Conservation (phyloP, 768 basidiomycete species). For the Boletus sp. region DNA sequence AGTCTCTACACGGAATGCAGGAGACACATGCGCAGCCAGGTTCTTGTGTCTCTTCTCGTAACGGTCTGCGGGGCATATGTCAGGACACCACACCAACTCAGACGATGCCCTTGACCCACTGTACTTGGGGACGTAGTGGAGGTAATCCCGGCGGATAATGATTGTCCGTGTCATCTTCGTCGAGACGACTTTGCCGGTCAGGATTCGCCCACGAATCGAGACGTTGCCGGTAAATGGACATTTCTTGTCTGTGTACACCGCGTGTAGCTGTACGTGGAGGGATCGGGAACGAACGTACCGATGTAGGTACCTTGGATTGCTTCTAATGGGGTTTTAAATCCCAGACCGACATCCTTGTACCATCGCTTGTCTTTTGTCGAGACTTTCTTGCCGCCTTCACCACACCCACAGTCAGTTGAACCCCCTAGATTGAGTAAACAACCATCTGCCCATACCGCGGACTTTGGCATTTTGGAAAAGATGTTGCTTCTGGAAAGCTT, state of each 20-base stretch:
- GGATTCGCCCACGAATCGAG: slow-evolving; percentile 98
- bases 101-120: slow-evolving; percentile 51
- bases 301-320: slow-evolving; percentile 97
- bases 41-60: slow-evolving; percentile 99
- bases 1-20: slow-evolving; percentile 96
- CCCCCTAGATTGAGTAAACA: slow-evolving; percentile 1
- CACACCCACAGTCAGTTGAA: slow-evolving; percentile 11
- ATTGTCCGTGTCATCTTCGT: slow-evolving; percentile 99
- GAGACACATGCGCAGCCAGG: slow-evolving; percentile 93
- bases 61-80: slow-evolving; percentile 60
- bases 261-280: background rate
- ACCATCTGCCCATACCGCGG: slow-evolving; percentile 62
- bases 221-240: slow-evolving; percentile 97
- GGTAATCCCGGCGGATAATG: slow-evolving; percentile 92
- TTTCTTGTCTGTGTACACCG: slow-evolving; percentile 80
- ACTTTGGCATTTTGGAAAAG: slow-evolving; percentile 98
- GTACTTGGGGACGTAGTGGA: slow-evolving; percentile 99
- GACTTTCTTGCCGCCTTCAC: slow-evolving; percentile 79
- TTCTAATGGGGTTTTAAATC: slow-evolving; percentile 94
- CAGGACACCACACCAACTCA: slow-evolving; percentile 4
- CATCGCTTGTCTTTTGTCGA: slow-evolving; percentile 95
- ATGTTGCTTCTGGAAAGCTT: slow-evolving; percentile 96
- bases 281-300: slow-evolving; percentile 51
- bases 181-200: slow-evolving; percentile 96
- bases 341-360: slow-evolving; percentile 98